A percentile compares a stretch with the other conserved stretches of the same genome.
phyloP scores from a whole-genome alignment of 2,329 filamentous ascomycete species.

The Cordyceps pruinosa region DNA sequence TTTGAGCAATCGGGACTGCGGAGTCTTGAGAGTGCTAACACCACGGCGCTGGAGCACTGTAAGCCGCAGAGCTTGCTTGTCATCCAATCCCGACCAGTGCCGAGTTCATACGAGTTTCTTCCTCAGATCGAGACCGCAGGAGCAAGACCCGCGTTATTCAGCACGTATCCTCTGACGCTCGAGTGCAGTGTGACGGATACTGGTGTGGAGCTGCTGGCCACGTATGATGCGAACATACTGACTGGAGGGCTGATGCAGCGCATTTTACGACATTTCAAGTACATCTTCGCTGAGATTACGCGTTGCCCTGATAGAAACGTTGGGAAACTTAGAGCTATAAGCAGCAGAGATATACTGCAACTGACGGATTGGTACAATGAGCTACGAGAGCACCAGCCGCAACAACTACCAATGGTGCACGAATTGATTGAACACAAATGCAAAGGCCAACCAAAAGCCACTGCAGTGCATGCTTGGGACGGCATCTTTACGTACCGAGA shows the following conservation, averaged over 20 bases:
- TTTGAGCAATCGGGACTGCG: slow-evolving; percentile 26
- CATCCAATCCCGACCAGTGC: slow-evolving; percentile 16
- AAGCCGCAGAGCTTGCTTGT: slow-evolving; percentile 24
- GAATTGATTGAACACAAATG: slow-evolving; percentile 31
- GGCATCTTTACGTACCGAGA: slow-evolving; percentile 34
- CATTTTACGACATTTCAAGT: neutral
- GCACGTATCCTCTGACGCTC: slow-evolving; percentile 12
- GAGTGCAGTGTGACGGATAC: slow-evolving; percentile 1
- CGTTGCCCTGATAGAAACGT: neutral
- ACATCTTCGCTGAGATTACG: neutral
- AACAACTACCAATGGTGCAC: slow-evolving; percentile 27
- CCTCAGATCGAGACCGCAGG: neutral
- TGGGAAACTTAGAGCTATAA: neutral
- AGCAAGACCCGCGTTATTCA: slow-evolving; percentile 4
- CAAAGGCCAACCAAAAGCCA: neutral
- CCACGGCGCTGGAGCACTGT: slow-evolving; percentile 9
- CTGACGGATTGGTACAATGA: slow-evolving; percentile 8
- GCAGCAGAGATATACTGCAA: slow-evolving; percentile 11
- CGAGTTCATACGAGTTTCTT: neutral
- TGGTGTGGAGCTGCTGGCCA: neutral
- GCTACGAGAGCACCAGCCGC: slow-evolving; percentile 2
- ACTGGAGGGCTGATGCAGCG: neutral
- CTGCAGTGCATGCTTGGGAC: slow-evolving; percentile 26
- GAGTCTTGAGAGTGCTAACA: slow-evolving; percentile 19
- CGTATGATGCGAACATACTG: neutral